phyloP scores from a whole-genome alignment of 2,329 filamentous ascomycete species.

The Fusarium sacchari region DNA sequence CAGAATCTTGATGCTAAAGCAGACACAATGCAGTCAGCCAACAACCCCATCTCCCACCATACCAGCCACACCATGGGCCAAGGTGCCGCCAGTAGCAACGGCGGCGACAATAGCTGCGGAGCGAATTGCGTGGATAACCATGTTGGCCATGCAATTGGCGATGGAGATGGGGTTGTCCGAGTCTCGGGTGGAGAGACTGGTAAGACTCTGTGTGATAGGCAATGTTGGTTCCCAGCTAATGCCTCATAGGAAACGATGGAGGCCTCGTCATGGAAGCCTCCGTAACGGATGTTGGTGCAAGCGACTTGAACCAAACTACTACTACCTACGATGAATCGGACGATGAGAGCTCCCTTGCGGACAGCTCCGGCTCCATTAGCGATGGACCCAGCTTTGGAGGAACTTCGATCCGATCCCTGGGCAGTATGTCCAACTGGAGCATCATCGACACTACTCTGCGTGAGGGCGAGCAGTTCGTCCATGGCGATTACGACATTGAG shows the following conservation, averaged over 20 bases:
- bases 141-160: conserved; percentile 34
- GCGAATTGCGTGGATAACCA: conserved; percentile 32
- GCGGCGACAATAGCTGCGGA: conserved; percentile 35
- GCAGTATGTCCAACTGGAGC: conserved; percentile 36
- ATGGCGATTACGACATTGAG: conserved; percentile 79
- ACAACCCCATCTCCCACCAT: conserved; percentile 42
- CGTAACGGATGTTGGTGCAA: conserved; percentile 13
- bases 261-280: conserved; percentile 28
- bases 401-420: conserved; percentile 17
- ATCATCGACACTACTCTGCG: conserved; percentile 42
- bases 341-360: conserved; percentile 12
- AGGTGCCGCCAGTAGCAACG: conserved; percentile 41
- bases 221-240: not conserved
- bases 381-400: conserved; percentile 17
- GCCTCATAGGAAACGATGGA: not conserved
- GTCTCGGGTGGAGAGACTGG: conserved; percentile 14
- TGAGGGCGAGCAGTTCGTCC: conserved; percentile 61
- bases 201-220: not conserved
- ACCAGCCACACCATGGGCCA: conserved; percentile 44
- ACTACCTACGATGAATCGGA: conserved; percentile 11
- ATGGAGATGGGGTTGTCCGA: conserved; percentile 27
- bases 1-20: conserved; percentile 25
- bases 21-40: conserved; percentile 36
- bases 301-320: conserved; percentile 3
- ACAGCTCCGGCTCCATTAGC: conserved; percentile 4